Conservation (phyloP, 2,329 filamentous ascomycete genomes). For the Colletotrichum karsti region DNA sequence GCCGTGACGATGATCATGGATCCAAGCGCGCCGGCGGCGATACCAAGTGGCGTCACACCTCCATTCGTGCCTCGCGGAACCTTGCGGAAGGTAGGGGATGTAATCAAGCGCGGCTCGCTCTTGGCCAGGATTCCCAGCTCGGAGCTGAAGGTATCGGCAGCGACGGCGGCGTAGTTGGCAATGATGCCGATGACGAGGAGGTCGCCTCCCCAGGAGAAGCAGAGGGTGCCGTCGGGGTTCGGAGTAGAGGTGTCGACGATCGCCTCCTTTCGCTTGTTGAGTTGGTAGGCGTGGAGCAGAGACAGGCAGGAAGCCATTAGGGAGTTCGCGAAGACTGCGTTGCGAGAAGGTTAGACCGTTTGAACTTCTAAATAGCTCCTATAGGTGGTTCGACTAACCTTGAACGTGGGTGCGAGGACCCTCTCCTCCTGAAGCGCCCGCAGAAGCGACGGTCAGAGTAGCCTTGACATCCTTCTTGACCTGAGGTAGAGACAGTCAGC, state of each 20-base stretch:
- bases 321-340: constrained; percentile 83
- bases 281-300: constrained; percentile 68
- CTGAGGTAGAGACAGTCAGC: constrained; percentile 53
- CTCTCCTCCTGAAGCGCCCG: constrained; percentile 79
- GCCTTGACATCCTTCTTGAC: constrained; percentile 90
- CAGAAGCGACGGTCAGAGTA: constrained; percentile 79
- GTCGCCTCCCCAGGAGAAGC: constrained; percentile 70
- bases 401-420: constrained; percentile 86
- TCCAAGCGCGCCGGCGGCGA: constrained; percentile 78
- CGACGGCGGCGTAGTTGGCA: constrained; percentile 89
- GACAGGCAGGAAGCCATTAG: constrained; percentile 74
- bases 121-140: constrained; percentile 92
- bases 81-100: constrained; percentile 75
- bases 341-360: not conserved
- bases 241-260: constrained; percentile 41
- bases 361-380: not conserved
- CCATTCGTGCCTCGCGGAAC: constrained; percentile 95
- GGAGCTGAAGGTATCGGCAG: constrained; percentile 93
- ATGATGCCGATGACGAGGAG: constrained; percentile 72
- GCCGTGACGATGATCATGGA: constrained; percentile 74
- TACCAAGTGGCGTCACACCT: constrained; percentile 80
- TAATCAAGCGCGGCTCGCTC: constrained; percentile 83
- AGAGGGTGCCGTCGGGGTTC: constrained; percentile 52
- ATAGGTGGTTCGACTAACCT: constrained; percentile 52
- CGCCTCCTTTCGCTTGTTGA: constrained; percentile 55